Conservation (phyloP, 2,329 filamentous ascomycete species). For the Talaromyces piceae region DNA sequence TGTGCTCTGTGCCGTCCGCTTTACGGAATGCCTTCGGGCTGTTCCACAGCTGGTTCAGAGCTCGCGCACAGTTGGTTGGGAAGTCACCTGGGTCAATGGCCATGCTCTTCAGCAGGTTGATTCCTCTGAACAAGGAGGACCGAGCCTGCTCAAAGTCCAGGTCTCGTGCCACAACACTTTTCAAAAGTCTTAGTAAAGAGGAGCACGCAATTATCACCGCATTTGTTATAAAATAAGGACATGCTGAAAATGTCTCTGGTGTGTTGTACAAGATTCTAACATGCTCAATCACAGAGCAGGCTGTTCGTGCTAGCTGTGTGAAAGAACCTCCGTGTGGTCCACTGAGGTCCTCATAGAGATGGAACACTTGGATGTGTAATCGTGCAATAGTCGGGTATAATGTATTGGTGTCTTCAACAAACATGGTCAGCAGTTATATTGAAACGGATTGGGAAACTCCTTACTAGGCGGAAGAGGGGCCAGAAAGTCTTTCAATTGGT, state of each 20-base stretch:
- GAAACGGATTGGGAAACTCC: constrained; percentile 2
- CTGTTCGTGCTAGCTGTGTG: constrained; percentile 19
- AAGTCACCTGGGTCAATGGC: constrained; percentile 30
- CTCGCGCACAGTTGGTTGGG: constrained; percentile 24
- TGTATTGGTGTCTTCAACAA: constrained; percentile 24
- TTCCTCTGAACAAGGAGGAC: constrained; percentile 26
- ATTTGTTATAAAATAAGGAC: constrained; percentile 23
- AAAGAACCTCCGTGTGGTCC: constrained; percentile 20
- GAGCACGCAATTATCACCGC: constrained; percentile 25
- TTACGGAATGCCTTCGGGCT: constrained; percentile 35
- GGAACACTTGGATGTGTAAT: constrained; percentile 28
- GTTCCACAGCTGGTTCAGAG: constrained; percentile 34
- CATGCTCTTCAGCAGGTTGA: constrained; percentile 34
- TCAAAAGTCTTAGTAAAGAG: constrained; percentile 32
- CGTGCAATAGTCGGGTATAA: constrained; percentile 25
- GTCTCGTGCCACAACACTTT: constrained; percentile 22
- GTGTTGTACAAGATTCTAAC: constrained; percentile 19
- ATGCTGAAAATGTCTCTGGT: constrained; percentile 16
- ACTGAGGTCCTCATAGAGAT: constrained; percentile 29
- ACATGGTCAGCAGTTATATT: neutral
- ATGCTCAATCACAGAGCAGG: constrained; percentile 25
- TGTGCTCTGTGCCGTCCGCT: constrained; percentile 28
- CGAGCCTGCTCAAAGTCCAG: constrained; percentile 29
- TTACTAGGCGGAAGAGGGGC: constrained; percentile 25
- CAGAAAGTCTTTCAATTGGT: constrained; percentile 30